Conservation (phyloP, 2,329 filamentous ascomycete genomes). For the Knufia petricola region DNA sequence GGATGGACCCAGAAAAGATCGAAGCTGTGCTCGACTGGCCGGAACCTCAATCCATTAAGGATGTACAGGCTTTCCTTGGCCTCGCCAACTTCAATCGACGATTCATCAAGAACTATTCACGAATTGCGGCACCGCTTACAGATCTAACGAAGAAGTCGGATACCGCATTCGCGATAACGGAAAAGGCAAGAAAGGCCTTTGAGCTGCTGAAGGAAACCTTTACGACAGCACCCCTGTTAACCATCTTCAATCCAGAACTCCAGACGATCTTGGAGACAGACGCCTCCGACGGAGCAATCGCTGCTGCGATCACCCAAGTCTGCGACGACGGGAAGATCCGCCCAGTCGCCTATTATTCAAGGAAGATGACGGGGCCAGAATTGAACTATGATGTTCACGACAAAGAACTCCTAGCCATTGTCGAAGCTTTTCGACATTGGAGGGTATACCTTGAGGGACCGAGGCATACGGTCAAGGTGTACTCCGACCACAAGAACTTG, state of each 20-base stretch:
- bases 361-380: slow-evolving; percentile 10
- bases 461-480: slow-evolving; percentile 15
- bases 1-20: slow-evolving; percentile 24
- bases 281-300: slow-evolving; percentile 11
- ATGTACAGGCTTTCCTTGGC: slow-evolving; percentile 24
- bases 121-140: slow-evolving; percentile 17
- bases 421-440: slow-evolving; percentile 14
- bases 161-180: slow-evolving; percentile 5
- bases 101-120: slow-evolving; percentile 24
- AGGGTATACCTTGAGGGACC: slow-evolving; percentile 16
- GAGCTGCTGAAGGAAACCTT: slow-evolving; percentile 10
- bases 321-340: slow-evolving; percentile 7
- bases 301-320: slow-evolving; percentile 9
- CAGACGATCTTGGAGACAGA: slow-evolving; percentile 13
- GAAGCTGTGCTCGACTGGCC: slow-evolving; percentile 22
- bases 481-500: slow-evolving; percentile 17
- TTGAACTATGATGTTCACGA: slow-evolving; percentile 17
- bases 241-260: slow-evolving; percentile 13
- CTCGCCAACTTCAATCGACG: slow-evolving; percentile 27
- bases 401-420: slow-evolving; percentile 18
- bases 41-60: slow-evolving; percentile 16
- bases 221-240: slow-evolving; percentile 11
- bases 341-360: slow-evolving; percentile 11
- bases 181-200: slow-evolving; percentile 8
- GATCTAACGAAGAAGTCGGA: slow-evolving; percentile 13